phyloP scores from a whole-genome alignment of 2,329 filamentous ascomycete genomes.

The Lachnellula arida region DNA sequence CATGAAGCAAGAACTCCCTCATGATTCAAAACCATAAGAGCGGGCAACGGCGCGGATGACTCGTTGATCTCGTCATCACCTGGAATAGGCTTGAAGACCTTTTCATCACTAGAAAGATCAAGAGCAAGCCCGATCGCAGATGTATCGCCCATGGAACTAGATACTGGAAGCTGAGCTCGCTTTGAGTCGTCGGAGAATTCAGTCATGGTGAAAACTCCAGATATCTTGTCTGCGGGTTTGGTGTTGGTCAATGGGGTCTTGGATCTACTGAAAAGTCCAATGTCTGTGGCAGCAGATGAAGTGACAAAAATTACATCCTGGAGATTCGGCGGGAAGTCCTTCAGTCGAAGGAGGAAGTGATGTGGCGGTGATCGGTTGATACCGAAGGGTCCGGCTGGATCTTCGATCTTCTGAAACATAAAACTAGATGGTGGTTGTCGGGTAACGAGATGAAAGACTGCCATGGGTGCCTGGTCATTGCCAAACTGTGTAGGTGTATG shows the following conservation, averaged over 20 bases:
- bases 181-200: conserved; percentile 68
- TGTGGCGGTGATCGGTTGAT: conserved; percentile 63
- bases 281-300: conserved; percentile 73
- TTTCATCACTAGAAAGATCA: conserved; percentile 79
- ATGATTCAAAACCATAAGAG: conserved; percentile 79
- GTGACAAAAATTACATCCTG: conserved; percentile 78
- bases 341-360: conserved; percentile 72
- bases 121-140: conserved; percentile 73
- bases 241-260: conserved; percentile 61
- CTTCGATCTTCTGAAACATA: conserved; percentile 67
- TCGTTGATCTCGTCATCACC: conserved; percentile 68
- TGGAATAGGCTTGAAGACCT: conserved; percentile 71
- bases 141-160: conserved; percentile 63
- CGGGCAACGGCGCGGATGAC: conserved; percentile 76
- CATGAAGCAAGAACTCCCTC: conserved; percentile 80
- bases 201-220: conserved; percentile 68
- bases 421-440: conserved; percentile 58
- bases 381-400: conserved; percentile 70
- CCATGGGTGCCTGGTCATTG: conserved; percentile 49
- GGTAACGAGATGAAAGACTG: conserved; percentile 75
- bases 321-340: conserved; percentile 74
- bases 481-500: conserved; percentile 64
- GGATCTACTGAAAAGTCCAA: conserved; percentile 73
- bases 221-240: conserved; percentile 53
- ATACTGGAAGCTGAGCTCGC: conserved; percentile 71